Evolutionary conservation across 148 eudicot genomes (phyloP), one percentile per base, ranked within the genome.

Genomic region (Vaccinium macrocarpon): DNA sequence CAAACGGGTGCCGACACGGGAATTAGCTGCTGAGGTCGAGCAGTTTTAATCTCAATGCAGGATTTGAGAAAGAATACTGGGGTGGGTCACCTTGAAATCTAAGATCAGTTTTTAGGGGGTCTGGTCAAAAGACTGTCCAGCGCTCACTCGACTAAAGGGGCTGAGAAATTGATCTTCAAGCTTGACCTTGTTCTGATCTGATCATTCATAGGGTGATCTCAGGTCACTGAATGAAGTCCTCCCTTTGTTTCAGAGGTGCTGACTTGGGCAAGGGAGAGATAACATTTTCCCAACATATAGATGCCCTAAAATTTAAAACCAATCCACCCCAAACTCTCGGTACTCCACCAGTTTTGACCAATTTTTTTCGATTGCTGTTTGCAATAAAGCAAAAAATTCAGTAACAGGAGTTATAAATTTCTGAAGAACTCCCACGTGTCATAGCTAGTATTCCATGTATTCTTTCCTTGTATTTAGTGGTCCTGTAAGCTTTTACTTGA

Each of bases 161-260:
- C 73, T 27, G 73, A 68, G 38, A 27, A 14, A 27, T 66, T 68
- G 38, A 68, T 68, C 42, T 68, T 68, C 73, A 68, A 68, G 38
- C 2, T 27, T 27, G 27, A 27, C 71, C 38, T 68, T 68, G 4
- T 68, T 68, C 38, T 27, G 49, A 72, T 68, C 38, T 27, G 49
- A 72, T 72, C 76, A 29, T 72, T 72, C 1, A 18, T 21, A 72
- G 49, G n/a, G 76, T 15, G 76, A 35, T 71, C n/a, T 4, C 49
- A 15, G 76, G 76, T 35, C 76, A 18, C 49, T 72, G n/a, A 35
- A 72, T 72, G n/a, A 72, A 35, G 76, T 72, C 50, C 76, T 71
- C 42, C n/a, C 18, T 64, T 61, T 64, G 70, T 64, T 64, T 23
- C 4, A 23, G 70, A 64, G 70, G 70, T 64, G 29, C 29, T 23